phyloP scores from a whole-genome alignment of 2,329 filamentous ascomycete genomes.

The Aschersonia sp. region DNA sequence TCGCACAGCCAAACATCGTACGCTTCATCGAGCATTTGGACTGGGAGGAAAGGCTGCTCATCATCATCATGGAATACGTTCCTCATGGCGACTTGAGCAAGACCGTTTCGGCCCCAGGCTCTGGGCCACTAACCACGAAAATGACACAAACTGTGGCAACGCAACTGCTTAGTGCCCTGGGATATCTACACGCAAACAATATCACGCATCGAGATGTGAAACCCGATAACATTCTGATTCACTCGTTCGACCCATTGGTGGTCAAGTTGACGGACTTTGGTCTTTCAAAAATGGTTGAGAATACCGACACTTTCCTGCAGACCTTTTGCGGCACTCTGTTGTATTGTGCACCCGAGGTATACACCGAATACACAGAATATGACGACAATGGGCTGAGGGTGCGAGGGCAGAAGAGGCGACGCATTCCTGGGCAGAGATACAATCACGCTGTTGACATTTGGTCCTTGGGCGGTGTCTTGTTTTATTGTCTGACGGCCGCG shows the following conservation, averaged over 20 bases:
- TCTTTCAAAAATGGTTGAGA: slow-evolving; percentile 84
- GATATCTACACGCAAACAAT: slow-evolving; percentile 72
- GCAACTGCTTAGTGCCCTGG: slow-evolving; percentile 69
- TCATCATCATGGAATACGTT: slow-evolving; percentile 95
- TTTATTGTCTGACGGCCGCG: slow-evolving; percentile 64
- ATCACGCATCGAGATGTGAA: slow-evolving; percentile 99
- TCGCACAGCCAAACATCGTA: slow-evolving; percentile 64
- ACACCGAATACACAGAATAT: slow-evolving; percentile 56
- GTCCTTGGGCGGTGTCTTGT: slow-evolving; percentile 88
- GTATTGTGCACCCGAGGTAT: slow-evolving; percentile 95
- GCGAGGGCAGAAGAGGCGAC: slow-evolving; percentile 48
- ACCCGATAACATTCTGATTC: slow-evolving; percentile 89
- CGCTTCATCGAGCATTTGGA: slow-evolving; percentile 83
- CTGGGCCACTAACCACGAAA: slow-evolving; percentile 49
- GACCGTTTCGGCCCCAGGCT: slow-evolving; percentile 38
- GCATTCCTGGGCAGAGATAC: slow-evolving; percentile 52
- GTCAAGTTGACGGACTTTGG: slow-evolving; percentile 96
- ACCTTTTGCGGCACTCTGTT: slow-evolving; percentile 94
- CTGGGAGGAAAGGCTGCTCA: slow-evolving; percentile 67
- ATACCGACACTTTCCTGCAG: slow-evolving; percentile 80
- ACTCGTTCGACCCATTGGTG: slow-evolving; percentile 54
- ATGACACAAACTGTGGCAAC: slow-evolving; percentile 57
- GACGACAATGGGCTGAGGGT: slow-evolving; percentile 56
- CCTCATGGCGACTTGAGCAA: slow-evolving; percentile 70
- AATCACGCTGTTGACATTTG: slow-evolving; percentile 90